Conservation (phyloP, 2,329 filamentous ascomycete species). For the Aspergillus niger region DNA sequence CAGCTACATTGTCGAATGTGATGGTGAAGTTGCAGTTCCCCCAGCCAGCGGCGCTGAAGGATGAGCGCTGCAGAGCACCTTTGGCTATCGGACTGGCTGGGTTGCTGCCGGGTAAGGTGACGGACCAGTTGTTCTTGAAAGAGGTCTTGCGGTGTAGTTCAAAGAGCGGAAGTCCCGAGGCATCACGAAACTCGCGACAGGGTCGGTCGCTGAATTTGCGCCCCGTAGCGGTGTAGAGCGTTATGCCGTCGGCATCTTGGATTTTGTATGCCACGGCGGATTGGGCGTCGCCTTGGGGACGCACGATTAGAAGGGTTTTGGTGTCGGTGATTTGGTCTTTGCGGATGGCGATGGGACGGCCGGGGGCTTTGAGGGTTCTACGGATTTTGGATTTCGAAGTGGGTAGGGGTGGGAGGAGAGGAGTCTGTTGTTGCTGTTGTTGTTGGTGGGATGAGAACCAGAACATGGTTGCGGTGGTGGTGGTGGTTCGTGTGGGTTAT, state of each 20-base stretch:
- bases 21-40: slow-evolving; percentile 23
- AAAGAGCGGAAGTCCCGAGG: slow-evolving; percentile 33
- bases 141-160: slow-evolving; percentile 22
- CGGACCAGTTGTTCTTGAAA: slow-evolving; percentile 21
- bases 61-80: slow-evolving; percentile 8
- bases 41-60: slow-evolving; percentile 9
- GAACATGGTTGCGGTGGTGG: neutral
- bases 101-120: slow-evolving; percentile 27
- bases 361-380: slow-evolving; percentile 16
- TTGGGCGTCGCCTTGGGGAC: slow-evolving; percentile 22
- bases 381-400: slow-evolving; percentile 12
- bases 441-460: slow-evolving; percentile 10
- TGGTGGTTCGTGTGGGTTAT: neutral
- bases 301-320: slow-evolving; percentile 25
- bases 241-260: slow-evolving; percentile 23
- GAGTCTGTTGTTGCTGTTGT: slow-evolving; percentile 7
- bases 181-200: slow-evolving; percentile 33
- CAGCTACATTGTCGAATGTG: slow-evolving; percentile 28
- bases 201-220: slow-evolving; percentile 25
- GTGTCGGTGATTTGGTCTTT: slow-evolving; percentile 26
- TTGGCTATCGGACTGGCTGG: slow-evolving; percentile 17
- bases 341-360: slow-evolving; percentile 26
- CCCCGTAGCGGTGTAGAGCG: slow-evolving; percentile 30
- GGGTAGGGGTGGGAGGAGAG: neutral
- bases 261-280: slow-evolving; percentile 20